Evolutionary conservation across 2,329 filamentous ascomycete genomes (phyloP), one percentile per base, ranked within the genome.

Genomic region (Colletotrichum sidae): DNA sequence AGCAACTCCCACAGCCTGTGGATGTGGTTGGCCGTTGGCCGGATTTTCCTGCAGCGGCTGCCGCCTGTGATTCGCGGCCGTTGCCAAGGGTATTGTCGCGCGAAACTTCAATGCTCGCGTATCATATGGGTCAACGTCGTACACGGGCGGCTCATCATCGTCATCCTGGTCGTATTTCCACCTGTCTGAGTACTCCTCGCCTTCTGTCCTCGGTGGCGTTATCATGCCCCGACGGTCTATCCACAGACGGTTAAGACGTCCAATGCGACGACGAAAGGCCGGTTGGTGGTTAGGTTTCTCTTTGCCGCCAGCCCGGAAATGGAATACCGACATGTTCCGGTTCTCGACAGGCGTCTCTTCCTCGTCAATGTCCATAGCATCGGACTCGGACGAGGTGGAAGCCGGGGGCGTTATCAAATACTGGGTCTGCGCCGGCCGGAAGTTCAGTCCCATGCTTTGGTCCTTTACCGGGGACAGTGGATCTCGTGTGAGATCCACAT

Each of bases 121-220:
- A 70, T 87, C 86, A 70, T 85, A 90, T 42, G 90, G 92, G 74
- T 97, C 93, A 63, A 94, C 85, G 60, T 90, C 86, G 80, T 94
- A 94, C 66, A 89, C 83, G 33, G 90, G 84, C 60, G 90, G 87
- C 62, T 94, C 92, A 56, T 94, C 91, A 51, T 96, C 93, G 67
- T 94, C 92, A 71, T 97, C 92, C 34, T 90, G 90, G 73, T 96
- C 93, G 79, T 93, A 97, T 79, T 94, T 96, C 86, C 92, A 97
- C 67, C 90, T 87, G 74, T 95, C 92, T 34, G 79, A 80, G 61
- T 84, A 79, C 54, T 83, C 75, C 33, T 78, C 76, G 49, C 76
- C 72, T 44, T 84, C 78, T 73, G 77, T 77, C 75, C 79, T 81
- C 74, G 77, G 81, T 65, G 81, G 80, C 55, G 81, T 85, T 47